Evolutionary conservation across 805 yeast genomes (phyloP), one percentile per base, ranked within the genome.

Genomic region (Suhomyces xylopsoci): DNA sequence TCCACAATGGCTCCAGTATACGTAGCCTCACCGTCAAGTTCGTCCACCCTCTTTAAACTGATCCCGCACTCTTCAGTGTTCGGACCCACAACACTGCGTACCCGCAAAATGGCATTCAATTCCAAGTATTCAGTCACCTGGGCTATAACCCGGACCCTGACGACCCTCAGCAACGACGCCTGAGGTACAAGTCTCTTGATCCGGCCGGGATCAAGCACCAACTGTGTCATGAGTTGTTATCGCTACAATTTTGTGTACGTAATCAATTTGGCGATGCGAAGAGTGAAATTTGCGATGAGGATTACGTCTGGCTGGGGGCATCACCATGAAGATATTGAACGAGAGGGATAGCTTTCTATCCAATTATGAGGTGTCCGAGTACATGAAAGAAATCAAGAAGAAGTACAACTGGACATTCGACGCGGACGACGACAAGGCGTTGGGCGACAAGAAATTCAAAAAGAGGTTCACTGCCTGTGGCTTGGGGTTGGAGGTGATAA

Each of bases 361-460:
- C 45, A 84, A 87, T 63, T 80, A 69, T 55, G 94, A 87, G 66
- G 91, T 87, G 1, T 69, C 75, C 44, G 70, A 75, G 47, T 88
- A 84, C 55, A 65, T 87, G 40, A 65, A 69, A 10, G 80, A 69
- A 10, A 69, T 81, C 12, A 82, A 82, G 59, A 65, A 63, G 42
- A 73, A 69, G 50, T 74, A 79, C 59, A 71, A 69, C 52, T 81
- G 84, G 84, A 60, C 72, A 8, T 79, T 77, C 57, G 66, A 55
- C 8, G 59, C 63, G 1, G 68, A 64, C 55, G 73, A 68, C 8
- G 67, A 69, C 22, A 65, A 62, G 8, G 62, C 60, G 28, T 58
- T 59, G 15, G 65, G 64, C 45, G 67, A 62, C 54, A 66, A 60
- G 51, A 59, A 56, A 50, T 49, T 51, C 50, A 65, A 65, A 55